phyloP scores from a whole-genome alignment of 331 rosid species.

The Quercus phellos region DNA sequence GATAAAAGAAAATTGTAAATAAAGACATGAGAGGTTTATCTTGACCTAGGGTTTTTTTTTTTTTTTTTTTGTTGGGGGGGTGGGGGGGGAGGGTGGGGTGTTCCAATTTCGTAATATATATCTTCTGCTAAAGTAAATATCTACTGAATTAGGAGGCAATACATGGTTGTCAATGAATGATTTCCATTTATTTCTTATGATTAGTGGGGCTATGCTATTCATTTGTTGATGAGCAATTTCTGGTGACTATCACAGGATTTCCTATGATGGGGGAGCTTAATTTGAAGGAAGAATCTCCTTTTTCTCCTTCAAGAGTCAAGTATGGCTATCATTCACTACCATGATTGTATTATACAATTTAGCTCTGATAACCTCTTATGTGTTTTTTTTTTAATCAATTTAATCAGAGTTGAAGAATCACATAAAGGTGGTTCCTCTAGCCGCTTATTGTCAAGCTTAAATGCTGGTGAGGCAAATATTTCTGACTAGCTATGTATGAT shows the following conservation, averaged over 20 bases:
- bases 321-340: constrained; percentile 31
- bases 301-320: constrained; percentile 84
- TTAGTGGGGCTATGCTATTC: constrained; percentile 12
- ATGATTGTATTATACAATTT: constrained; percentile 7
- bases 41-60: background rate
- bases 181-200: constrained; percentile 6
- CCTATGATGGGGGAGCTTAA: constrained; percentile 62
- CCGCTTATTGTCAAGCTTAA: constrained; percentile 58
- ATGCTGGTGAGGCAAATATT: constrained; percentile 48
- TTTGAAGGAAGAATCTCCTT: constrained; percentile 73
- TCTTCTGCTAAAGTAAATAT: background rate
- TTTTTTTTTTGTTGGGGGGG: too few relatives aligned
- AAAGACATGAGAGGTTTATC: background rate
- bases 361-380: constrained; percentile 13
- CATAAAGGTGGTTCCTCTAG: constrained; percentile 62
- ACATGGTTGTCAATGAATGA: background rate
- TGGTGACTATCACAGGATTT: constrained; percentile 48
- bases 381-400: constrained; percentile 16
- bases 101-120: too few relatives aligned
- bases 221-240: constrained; percentile 13
- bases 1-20: background rate
- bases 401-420: constrained; percentile 71
- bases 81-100: too few relatives aligned
- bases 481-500: background rate
- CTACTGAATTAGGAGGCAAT: background rate